Evolutionary conservation across 164 flowering plant genomes (phyloP).

Genomic region (Magnolia kwangsiensis): DNA sequence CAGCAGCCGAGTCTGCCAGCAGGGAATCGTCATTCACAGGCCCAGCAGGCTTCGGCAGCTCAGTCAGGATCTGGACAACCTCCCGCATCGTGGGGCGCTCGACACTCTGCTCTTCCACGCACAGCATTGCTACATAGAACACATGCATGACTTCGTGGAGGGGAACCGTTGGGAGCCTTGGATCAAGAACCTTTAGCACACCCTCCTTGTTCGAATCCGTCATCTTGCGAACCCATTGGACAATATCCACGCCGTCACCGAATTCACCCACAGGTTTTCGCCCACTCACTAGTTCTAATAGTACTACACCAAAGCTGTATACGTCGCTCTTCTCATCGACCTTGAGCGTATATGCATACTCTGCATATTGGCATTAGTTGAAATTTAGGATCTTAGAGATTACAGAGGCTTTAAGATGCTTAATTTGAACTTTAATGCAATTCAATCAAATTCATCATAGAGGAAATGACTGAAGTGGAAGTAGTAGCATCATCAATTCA

Average conservation of each 20-base stretch:
- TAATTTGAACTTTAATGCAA: neutral
- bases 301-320: conserved; percentile 94
- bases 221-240: conserved; percentile 92
- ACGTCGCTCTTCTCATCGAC: conserved; percentile 98
- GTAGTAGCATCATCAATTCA: neutral
- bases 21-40: conserved; percentile 37
- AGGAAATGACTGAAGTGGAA: neutral
- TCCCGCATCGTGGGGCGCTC: conserved; percentile 98
- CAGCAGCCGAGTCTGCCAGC: conserved; percentile 19
- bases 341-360: conserved; percentile 91
- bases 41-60: conserved; percentile 58
- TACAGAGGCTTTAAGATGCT: neutral
- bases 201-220: conserved; percentile 85
- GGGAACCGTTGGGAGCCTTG: conserved; percentile 75
- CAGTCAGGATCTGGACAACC: conserved; percentile 87
- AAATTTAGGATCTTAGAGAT: neutral
- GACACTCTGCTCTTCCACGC: conserved; percentile 93
- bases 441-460: neutral
- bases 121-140: conserved; percentile 93
- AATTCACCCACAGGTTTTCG: conserved; percentile 96
- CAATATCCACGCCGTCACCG: conserved; percentile 98
- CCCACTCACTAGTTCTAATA: conserved; percentile 78
- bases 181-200: conserved; percentile 72
- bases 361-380: conserved; percentile 30
- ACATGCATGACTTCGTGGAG: conserved; percentile 89